Evolutionary conservation across 2,329 filamentous ascomycete genomes (phyloP).

Genomic region (Fusarium subtropicale): DNA sequence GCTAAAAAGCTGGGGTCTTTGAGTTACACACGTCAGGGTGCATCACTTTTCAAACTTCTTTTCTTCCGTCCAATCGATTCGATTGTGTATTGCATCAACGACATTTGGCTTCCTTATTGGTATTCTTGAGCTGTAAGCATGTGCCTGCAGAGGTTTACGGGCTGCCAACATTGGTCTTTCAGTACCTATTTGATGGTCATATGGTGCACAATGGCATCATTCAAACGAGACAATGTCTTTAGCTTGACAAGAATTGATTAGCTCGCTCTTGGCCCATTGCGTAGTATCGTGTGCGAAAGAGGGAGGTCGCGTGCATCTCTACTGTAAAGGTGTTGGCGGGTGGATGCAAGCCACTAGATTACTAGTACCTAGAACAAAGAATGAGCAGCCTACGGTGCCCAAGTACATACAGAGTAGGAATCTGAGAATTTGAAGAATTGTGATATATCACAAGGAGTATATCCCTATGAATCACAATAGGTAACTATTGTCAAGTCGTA

Average conservation of each 20-base stretch:
- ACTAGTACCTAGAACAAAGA: constrained; percentile 18
- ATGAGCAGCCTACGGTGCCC: not conserved
- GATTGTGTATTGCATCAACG: not conserved
- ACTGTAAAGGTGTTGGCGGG: constrained; percentile 1
- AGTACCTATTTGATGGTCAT: not conserved
- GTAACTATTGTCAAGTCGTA: not conserved
- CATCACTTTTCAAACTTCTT: constrained; percentile 12
- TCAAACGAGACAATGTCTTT: not conserved
- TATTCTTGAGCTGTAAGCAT: not conserved
- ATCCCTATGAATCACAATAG: not conserved
- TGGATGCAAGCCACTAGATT: constrained; percentile 11
- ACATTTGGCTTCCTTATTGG: not conserved
- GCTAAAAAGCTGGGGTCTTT: constrained; percentile 5
- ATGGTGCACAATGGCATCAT: constrained; percentile 32
- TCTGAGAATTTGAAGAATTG: too few relatives aligned
- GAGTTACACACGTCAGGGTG: constrained; percentile 20
- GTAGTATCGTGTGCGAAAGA: constrained; percentile 5
- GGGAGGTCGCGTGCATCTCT: constrained; percentile 32
- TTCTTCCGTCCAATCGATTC: constrained; percentile 15
- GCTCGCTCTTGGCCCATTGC: not conserved
- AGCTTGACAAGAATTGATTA: not conserved
- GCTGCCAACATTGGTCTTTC: not conserved
- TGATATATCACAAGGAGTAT: too few relatives aligned
- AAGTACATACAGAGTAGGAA: not conserved
- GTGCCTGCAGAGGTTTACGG: not conserved